Percentiles rank a stretch among this genome's conserved stretches.
Conservation (phyloP, 306 rosid genomes). For the Myrica gale region DNA sequence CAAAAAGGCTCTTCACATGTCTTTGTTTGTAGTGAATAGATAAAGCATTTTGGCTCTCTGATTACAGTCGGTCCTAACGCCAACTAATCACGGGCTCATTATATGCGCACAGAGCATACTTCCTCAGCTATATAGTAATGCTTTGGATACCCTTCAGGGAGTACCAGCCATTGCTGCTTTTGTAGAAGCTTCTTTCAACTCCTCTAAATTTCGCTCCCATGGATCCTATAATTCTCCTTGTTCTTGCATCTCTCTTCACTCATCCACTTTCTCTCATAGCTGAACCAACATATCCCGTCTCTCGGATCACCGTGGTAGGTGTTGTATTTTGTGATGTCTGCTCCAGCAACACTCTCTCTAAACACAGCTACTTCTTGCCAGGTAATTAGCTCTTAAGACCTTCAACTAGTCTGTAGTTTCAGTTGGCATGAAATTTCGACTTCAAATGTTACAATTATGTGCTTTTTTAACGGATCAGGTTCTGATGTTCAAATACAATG, state of each 20-base stretch:
- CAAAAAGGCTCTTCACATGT: slow-evolving; percentile 61
- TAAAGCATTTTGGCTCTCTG: slow-evolving; percentile 38
- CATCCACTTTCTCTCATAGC: slow-evolving; percentile 32
- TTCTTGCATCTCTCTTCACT: slow-evolving; percentile 31
- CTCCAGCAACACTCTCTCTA: slow-evolving; percentile 53
- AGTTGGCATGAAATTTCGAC: neutral
- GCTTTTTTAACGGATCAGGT: slow-evolving; percentile 33
- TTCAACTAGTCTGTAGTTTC: neutral
- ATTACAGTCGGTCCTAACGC: slow-evolving; percentile 57
- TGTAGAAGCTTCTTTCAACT: slow-evolving; percentile 29
- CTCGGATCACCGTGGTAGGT: slow-evolving; percentile 61
- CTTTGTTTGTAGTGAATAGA: slow-evolving; percentile 65
- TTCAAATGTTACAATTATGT: neutral
- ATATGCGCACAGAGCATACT: slow-evolving; percentile 25
- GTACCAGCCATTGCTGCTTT: slow-evolving; percentile 13
- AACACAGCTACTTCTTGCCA: slow-evolving; percentile 64
- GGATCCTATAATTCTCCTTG: slow-evolving; percentile 44
- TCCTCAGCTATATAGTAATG: slow-evolving; percentile 21
- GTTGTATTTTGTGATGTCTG: slow-evolving; percentile 73
- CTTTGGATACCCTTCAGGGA: neutral
- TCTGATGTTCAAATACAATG: slow-evolving; percentile 65
- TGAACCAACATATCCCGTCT: slow-evolving; percentile 21
- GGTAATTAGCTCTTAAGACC: slow-evolving; percentile 33
- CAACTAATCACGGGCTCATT: slow-evolving; percentile 67
- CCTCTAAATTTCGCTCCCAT: slow-evolving; percentile 30